Percentiles rank a stretch among this genome's conserved stretches.
Conservation (phyloP, 2,329 filamentous ascomycete species). For the Calonectria hongkongensis region DNA sequence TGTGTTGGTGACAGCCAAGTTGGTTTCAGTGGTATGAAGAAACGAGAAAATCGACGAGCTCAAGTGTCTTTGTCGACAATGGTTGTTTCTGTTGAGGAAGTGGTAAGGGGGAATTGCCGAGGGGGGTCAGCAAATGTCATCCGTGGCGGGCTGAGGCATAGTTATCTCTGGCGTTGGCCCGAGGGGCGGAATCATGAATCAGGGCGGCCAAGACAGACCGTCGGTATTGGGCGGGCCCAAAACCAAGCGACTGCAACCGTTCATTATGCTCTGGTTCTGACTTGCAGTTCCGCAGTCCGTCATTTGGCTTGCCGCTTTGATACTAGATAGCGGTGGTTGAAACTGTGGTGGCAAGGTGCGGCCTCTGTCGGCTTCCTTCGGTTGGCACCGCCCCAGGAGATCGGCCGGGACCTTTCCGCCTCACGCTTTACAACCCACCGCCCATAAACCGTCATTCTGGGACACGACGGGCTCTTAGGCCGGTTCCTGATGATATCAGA, state of each 20-base stretch:
- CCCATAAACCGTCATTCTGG: constrained; percentile 44
- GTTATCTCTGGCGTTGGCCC: constrained; percentile 24
- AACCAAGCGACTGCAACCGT: constrained; percentile 1
- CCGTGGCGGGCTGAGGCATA: constrained; percentile 20
- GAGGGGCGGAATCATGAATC: constrained; percentile 19
- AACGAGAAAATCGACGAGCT: constrained; percentile 18
- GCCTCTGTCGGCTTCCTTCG: constrained; percentile 65
- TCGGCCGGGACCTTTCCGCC: constrained; percentile 57
- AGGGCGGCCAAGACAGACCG: constrained; percentile 3
- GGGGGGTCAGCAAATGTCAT: constrained; percentile 20
- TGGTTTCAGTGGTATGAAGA: constrained; percentile 1
- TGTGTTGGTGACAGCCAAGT: constrained; percentile 9
- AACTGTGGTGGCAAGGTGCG: constrained; percentile 51
- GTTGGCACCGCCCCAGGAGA: constrained; percentile 58
- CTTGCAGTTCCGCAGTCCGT: constrained; percentile 42
- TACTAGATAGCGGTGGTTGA: constrained; percentile 30
- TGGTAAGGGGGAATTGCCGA: constrained; percentile 29
- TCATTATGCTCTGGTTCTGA: constrained; percentile 4
- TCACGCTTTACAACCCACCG: constrained; percentile 51
- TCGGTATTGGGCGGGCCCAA: constrained; percentile 26
- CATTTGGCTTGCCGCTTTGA: constrained; percentile 38
- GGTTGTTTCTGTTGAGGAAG: constrained; percentile 28
- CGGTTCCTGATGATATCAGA: constrained; percentile 54
- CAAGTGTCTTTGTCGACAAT: constrained; percentile 6
- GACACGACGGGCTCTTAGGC: constrained; percentile 33